Evolutionary conservation across 1,284 basidiomycete genomes (phyloP), one percentile per base, ranked within the genome.

Genomic region (Marasmius oreades): DNA sequence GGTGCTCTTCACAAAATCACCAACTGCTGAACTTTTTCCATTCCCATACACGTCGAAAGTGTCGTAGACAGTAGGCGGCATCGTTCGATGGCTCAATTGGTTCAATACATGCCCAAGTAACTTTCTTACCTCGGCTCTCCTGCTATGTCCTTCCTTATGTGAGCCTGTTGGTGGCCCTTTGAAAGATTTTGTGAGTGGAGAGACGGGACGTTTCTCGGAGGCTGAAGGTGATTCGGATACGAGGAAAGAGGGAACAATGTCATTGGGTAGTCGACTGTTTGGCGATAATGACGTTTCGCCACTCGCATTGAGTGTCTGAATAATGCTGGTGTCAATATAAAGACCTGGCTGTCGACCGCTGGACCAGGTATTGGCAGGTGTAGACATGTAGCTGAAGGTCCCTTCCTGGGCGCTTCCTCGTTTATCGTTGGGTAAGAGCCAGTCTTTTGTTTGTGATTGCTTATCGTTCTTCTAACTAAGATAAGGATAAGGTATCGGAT

Each of bases 111-210:
- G 81, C 0, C 77, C 74, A 8, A 87, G 70, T 28, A 86, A 71
- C 64, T 87, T 86, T 42, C 80, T 76, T 7, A 80, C 79, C 67
- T 85, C 85, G 55, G 77, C 77, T 24, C 72, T 72, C 24, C 79
- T 77, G 60, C 74, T 31, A 10, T 31, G 72, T 52, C 67, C 68
- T 26, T 66, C 68, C 10, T 70, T 69, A 31, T 73, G 65, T 42
- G 60, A 57, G 51, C 39, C 39, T 31, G 28, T 31, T 4, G 10
- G 4, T 31, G 28, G 10, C 5, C 47, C 16, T 50, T 33, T 50
- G 28, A 50, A 50, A 11, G 56, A 59, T 34, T 56, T 43, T 14
- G 47, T 23, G 6, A 55, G 47, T 18, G 59, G 59, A 39, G 59
- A 58, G 3, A 43, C 6, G 16, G 66, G 64, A 53, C 63, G 57